Base-by-base conservation (phyloP, 306 rosid species). In the Gastrolobium bilobum region DNA sequence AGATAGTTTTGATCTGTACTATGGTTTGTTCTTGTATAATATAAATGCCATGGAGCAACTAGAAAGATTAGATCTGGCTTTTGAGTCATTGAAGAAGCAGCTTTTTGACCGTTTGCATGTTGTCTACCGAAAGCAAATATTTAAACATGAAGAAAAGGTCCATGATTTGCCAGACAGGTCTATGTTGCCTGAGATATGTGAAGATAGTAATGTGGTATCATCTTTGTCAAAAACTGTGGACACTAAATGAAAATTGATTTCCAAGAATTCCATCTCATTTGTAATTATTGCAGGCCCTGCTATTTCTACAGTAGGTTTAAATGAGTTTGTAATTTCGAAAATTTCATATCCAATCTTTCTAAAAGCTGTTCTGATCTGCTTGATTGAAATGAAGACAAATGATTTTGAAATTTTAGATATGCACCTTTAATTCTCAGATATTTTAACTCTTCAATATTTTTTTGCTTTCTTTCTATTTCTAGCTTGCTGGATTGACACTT, bases 1-100 rank as follows among this genome's bases (percentile, higher is more conserved):
- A 8, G 97, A 94, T 84, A 94, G 98, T 84, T 94, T 94, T 76
- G 94, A 92, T 70, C 90, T 94, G 37, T 94, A 92, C 86, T 92
- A 92, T 80, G 97, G 98, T 34, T 82, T 94, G 86, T 94, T 92
- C 88, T 78, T 94, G 97, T 90, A 90, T 78, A 94, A 94, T 71
- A 46, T 79, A 48, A 94, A 92, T 87, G 96, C 98, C 10, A 89
- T 90, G 94, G 94, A 94, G 57, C 91, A 90, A 73, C 88, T 91
- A 35, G 83, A 90, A 83, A 86, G 84, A 79, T 73, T 92, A 71
- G 92, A 90, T 80, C 56, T 74, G 78, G 92, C 90, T 66, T 87
- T 90, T 79, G 90, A 88, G 87, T 80, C 89, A 62, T 64, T 94
- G 79, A 94, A 90, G 85, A 87, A 94, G 85, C 91, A 85, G 87